A percentile compares a stretch with the other conserved stretches of the same genome.
Conservation (phyloP, 768 basidiomycete genomes). For the Calocera cornea region DNA sequence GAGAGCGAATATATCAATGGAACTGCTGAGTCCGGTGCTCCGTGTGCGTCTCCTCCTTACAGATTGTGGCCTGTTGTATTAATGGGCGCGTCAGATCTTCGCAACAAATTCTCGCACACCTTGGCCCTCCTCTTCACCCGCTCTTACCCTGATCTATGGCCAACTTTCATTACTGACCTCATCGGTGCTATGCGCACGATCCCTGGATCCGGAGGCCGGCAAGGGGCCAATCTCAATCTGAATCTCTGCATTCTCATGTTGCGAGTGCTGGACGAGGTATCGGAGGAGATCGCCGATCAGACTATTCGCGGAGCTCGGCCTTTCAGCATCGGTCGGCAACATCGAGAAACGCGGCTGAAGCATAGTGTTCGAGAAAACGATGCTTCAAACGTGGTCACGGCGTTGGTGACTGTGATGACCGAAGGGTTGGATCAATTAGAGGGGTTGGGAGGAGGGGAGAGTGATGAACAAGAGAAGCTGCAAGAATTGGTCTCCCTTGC, state of each 20-base stretch:
- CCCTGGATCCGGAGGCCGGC: neutral
- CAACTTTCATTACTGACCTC: slow-evolving; percentile 67
- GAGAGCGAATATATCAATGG: slow-evolving; percentile 81
- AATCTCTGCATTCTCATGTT: slow-evolving; percentile 83
- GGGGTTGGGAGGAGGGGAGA: slow-evolving; percentile 32
- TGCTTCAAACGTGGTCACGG: slow-evolving; percentile 72
- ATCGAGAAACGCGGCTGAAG: slow-evolving; percentile 69
- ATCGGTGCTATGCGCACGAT: slow-evolving; percentile 49
- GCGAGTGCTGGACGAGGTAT: slow-evolving; percentile 85
- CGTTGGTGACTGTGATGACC: slow-evolving; percentile 68
- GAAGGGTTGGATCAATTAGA: slow-evolving; percentile 32
- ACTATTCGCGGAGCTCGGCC: slow-evolving; percentile 76
- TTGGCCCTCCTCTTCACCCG: slow-evolving; percentile 78
- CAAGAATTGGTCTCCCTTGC: slow-evolving; percentile 83
- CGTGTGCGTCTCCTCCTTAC: slow-evolving; percentile 45
- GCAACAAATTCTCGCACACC: slow-evolving; percentile 92
- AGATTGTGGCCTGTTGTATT: slow-evolving; percentile 13
- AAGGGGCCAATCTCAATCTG: slow-evolving; percentile 41
- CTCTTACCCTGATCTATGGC: slow-evolving; percentile 76
- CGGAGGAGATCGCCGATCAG: slow-evolving; percentile 93
- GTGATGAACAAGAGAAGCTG: slow-evolving; percentile 40
- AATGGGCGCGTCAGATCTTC: slow-evolving; percentile 44
- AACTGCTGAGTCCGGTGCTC: slow-evolving; percentile 61
- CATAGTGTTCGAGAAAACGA: slow-evolving; percentile 81
- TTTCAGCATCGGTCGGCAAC: slow-evolving; percentile 54